Evolutionary conservation across 129 eudicot species (phyloP), one percentile per base, ranked within the genome.

Genomic region (Scalesia atractyloides): DNA sequence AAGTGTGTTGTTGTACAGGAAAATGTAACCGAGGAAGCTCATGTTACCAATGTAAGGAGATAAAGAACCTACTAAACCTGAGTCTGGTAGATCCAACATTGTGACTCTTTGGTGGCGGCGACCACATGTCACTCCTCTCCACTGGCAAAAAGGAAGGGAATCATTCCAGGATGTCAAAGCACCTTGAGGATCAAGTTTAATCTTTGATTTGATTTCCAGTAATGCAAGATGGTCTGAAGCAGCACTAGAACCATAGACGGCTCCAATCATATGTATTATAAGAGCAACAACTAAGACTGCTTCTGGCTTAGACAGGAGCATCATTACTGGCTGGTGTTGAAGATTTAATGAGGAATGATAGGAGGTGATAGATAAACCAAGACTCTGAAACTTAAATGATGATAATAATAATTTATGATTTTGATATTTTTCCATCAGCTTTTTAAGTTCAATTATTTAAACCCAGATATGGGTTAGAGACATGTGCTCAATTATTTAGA

Each of bases 11-110:
- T 58, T 5, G 10, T 9, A 9, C 15, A 76, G 9, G 34, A 8
- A 1, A 1, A 73, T 30, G 50, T 16, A 19, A 49, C 44, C 6
- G 37, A 76, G 73, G 44, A 68, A 76, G 67, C 63, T 76, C 0
- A 76, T 43, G 64, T 79, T 79, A 0, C 83, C 75, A 30, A 79
- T 0, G 19, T 66, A 16, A 57, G 83, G 83, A 16, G 83, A 79
- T 34, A 73, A 53, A 39, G 70, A 64, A 33, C 82, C 82, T 10
- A 58, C 62, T 16, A 77, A 15, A 16, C 70, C 64, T 4, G 2
- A 37, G 18, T 4, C 13, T 5, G 57, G 2, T 39, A 77, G 49
- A 37, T 60, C 26, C 17, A 77, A 64, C 4, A n/a, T 18, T 43
- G 81, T 75, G 50, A 75, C 81, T 65, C 79, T 74, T 52, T 51